phyloP scores from a whole-genome alignment of 805 yeast genomes.

The Lachancea mirantina region DNA sequence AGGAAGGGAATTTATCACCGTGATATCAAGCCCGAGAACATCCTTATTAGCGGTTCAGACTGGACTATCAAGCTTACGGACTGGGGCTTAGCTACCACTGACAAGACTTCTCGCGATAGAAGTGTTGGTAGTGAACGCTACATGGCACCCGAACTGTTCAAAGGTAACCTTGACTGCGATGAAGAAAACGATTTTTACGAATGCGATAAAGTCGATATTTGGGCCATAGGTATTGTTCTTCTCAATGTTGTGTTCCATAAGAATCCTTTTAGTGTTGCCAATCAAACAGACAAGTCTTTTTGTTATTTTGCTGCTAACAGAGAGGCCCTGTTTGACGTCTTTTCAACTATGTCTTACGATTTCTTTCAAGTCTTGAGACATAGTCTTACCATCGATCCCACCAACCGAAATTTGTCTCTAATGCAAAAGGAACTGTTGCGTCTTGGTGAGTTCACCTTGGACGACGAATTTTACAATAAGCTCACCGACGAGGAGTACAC shows the following conservation, averaged over 20 bases:
- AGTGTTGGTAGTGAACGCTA: slow-evolving; percentile 87
- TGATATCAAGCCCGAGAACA: slow-evolving; percentile 76
- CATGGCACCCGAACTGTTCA: slow-evolving; percentile 92
- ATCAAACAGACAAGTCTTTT: slow-evolving; percentile 72
- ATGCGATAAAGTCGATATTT: slow-evolving; percentile 75
- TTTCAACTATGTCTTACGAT: slow-evolving; percentile 81
- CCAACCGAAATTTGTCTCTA: slow-evolving; percentile 59
- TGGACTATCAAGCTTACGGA: slow-evolving; percentile 61
- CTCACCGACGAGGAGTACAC: slow-evolving; percentile 37
- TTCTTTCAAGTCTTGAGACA: slow-evolving; percentile 76
- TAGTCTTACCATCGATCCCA: slow-evolving; percentile 78
- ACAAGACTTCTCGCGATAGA: slow-evolving; percentile 54
- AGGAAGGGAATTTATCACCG: slow-evolving; percentile 65
- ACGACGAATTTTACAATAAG: slow-evolving; percentile 54
- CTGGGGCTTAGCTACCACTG: slow-evolving; percentile 63
- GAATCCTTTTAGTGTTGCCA: slow-evolving; percentile 79
- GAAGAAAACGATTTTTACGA: slow-evolving; percentile 52
- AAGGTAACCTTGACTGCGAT: slow-evolving; percentile 34
- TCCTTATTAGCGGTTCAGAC: slow-evolving; percentile 46
- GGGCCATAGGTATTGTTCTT: slow-evolving; percentile 84
- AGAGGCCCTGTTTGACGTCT: slow-evolving; percentile 86
- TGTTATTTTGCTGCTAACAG: slow-evolving; percentile 79
- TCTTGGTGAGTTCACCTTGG: slow-evolving; percentile 69
- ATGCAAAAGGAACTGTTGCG: slow-evolving; percentile 55
- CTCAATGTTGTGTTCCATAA: slow-evolving; percentile 82